Evolutionary conservation across 1,284 basidiomycete species (phyloP).

Genomic region (Takashimella tepidaria): DNA sequence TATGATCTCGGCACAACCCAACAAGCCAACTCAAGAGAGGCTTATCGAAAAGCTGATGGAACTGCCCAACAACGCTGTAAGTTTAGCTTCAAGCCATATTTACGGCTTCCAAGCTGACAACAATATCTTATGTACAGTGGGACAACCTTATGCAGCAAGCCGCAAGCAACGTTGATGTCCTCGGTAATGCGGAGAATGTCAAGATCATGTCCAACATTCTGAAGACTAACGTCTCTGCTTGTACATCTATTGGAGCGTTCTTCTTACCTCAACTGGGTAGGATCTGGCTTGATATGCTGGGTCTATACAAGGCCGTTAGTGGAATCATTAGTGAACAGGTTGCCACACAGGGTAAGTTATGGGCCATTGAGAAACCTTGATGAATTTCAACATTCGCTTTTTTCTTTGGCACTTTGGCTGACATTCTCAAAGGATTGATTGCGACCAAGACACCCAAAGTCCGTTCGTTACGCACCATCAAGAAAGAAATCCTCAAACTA

Average conservation of each 20-base stretch:
- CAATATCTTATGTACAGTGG: conserved; percentile 77
- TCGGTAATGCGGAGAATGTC: conserved; percentile 88
- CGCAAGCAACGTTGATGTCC: conserved; percentile 84
- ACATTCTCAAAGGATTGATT: conserved; percentile 62
- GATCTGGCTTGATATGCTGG: conserved; percentile 98
- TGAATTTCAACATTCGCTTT: too few relatives aligned
- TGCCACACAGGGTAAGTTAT: conserved; percentile 66
- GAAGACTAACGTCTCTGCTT: conserved; percentile 98
- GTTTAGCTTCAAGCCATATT: conserved; percentile 34
- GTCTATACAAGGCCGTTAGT: conserved; percentile 94
- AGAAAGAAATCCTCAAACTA: conserved; percentile 95
- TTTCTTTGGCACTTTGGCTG: not conserved
- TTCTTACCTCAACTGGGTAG: conserved; percentile 94
- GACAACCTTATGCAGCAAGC: conserved; percentile 97
- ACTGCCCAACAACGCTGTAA: conserved; percentile 87
- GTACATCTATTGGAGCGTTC: conserved; percentile 93
- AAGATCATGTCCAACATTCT: conserved; percentile 96
- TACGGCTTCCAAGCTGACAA: conserved; percentile 1
- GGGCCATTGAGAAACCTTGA: too few relatives aligned
- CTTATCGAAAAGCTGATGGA: conserved; percentile 96
- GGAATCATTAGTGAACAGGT: conserved; percentile 96
- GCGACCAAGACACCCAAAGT: conserved; percentile 98
- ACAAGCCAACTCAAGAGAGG: conserved; percentile 93
- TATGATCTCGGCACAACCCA: conserved; percentile 99
- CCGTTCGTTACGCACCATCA: conserved; percentile 89